A percentile compares a stretch with the other conserved stretches of the same genome.
Conservation (phyloP, 148 eudicot genomes). For the Spergularia bocconei region DNA sequence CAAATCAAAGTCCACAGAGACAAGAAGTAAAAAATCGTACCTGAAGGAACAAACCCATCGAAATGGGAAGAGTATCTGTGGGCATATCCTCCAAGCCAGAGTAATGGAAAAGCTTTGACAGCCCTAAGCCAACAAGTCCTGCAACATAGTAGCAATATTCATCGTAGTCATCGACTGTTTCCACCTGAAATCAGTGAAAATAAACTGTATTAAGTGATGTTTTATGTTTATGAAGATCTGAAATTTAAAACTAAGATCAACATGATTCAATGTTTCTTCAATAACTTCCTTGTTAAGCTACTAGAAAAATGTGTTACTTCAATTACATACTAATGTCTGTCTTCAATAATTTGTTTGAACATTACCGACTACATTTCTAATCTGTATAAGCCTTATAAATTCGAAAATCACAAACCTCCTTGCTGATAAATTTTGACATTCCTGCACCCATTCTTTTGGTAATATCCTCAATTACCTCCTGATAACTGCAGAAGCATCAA, state of each 20-base stretch:
- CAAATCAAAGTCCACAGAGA: conserved; percentile 1
- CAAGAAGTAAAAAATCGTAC: conserved; percentile 30
- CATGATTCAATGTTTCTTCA: too few relatives aligned
- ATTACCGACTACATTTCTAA: neutral
- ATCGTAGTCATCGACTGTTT: conserved; percentile 81
- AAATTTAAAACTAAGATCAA: too few relatives aligned
- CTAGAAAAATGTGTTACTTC: too few relatives aligned
- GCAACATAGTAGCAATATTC: conserved; percentile 96
- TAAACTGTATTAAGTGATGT: too few relatives aligned
- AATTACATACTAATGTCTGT: too few relatives aligned
- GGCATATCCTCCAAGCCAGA: conserved; percentile 73
- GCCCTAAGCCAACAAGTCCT: conserved; percentile 88
- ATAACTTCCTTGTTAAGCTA: too few relatives aligned
- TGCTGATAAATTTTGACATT: conserved; percentile 91
- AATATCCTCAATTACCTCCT: conserved; percentile 81
- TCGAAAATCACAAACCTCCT: conserved; percentile 58
- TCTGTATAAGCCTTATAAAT: neutral
- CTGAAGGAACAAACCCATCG: conserved; percentile 99
- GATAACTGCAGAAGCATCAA: conserved; percentile 53
- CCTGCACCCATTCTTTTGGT: conserved; percentile 93
- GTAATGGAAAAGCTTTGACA: conserved; percentile 92
- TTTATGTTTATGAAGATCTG: too few relatives aligned
- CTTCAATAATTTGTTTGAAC: neutral
- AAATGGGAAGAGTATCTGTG: conserved; percentile 64
- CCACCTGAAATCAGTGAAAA: too few relatives aligned